Conservation (phyloP, 768 basidiomycete species). For the Mycena galopus region DNA sequence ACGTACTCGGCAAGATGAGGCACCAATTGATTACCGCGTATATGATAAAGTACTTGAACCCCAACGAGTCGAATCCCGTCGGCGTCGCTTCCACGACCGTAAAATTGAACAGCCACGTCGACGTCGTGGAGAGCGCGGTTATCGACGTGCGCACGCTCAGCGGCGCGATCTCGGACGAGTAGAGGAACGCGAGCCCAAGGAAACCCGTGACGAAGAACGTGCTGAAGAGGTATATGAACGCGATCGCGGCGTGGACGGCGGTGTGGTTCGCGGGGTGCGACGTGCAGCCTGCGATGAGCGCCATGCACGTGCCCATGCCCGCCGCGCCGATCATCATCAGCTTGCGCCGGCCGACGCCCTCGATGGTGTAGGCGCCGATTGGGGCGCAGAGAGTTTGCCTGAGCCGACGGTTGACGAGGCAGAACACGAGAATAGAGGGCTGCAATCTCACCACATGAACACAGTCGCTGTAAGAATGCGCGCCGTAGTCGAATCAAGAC, state of each 20-base stretch:
- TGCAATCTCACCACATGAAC: slow-evolving; percentile 27
- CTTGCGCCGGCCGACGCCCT: slow-evolving; percentile 33
- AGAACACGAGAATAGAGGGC: neutral
- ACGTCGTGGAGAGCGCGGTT: slow-evolving; percentile 34
- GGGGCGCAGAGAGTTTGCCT: slow-evolving; percentile 37
- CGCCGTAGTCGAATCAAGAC: slow-evolving; percentile 27
- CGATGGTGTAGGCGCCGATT: slow-evolving; percentile 36
- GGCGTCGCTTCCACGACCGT: slow-evolving; percentile 36
- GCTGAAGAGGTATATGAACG: slow-evolving; percentile 36
- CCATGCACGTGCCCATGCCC: slow-evolving; percentile 37
- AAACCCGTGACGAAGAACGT: slow-evolving; percentile 34
- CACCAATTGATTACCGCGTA: slow-evolving; percentile 36
- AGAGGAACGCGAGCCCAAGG: slow-evolving; percentile 39
- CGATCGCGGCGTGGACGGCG: slow-evolving; percentile 36
- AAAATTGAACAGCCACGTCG: slow-evolving; percentile 37
- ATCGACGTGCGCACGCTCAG: slow-evolving; percentile 35
- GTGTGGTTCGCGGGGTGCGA: slow-evolving; percentile 25
- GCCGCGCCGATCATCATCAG: slow-evolving; percentile 35
- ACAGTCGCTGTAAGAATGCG: slow-evolving; percentile 32
- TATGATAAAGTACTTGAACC: slow-evolving; percentile 34
- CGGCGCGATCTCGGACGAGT: slow-evolving; percentile 35
- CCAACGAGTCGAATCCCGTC: slow-evolving; percentile 32
- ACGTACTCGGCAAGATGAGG: slow-evolving; percentile 35
- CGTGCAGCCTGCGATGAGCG: slow-evolving; percentile 26
- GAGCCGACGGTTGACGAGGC: neutral